phyloP scores from a whole-genome alignment of 164 flowering plant species.

The Vitis rupestris region DNA sequence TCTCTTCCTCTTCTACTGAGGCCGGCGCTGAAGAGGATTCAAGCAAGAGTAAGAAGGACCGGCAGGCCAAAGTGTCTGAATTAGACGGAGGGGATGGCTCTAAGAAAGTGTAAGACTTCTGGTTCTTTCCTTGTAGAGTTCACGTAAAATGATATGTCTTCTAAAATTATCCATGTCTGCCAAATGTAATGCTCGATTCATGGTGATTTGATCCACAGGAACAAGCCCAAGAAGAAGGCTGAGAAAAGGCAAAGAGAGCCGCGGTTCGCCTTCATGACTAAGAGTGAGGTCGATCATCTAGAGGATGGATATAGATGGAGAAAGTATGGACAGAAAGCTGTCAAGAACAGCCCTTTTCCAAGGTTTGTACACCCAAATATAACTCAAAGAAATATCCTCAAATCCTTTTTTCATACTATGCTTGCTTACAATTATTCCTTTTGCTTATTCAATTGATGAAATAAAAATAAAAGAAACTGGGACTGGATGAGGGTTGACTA shows the following conservation, averaged over 20 bases:
- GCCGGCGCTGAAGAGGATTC: conserved; percentile 48
- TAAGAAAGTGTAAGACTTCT: conserved; percentile 49
- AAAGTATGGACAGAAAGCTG: conserved; percentile 88
- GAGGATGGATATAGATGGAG: conserved; percentile 94
- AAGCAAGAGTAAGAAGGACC: conserved; percentile 32
- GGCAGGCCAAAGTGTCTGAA: conserved; percentile 20
- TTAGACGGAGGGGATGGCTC: conserved; percentile 42
- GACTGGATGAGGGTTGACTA: no score
- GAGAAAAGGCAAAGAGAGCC: conserved; percentile 66
- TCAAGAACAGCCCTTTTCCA: conserved; percentile 79
- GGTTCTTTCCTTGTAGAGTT: neutral
- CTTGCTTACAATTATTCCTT: no score
- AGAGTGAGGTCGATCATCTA: conserved; percentile 89
- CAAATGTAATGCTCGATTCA: no score
- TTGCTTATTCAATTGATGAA: no score
- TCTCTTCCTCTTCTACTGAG: conserved; percentile 60
- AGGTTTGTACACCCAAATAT: conserved; percentile 32
- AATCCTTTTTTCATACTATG: no score
- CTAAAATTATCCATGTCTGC: neutral
- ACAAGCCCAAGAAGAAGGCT: conserved; percentile 60
- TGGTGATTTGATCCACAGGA: conserved; percentile 22
- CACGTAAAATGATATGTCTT: neutral
- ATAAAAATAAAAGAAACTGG: no score
- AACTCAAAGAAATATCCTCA: no score
- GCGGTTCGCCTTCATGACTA: conserved; percentile 83